Base-by-base conservation (phyloP, 129 eudicot genomes). In the Artemisia annua region DNA sequence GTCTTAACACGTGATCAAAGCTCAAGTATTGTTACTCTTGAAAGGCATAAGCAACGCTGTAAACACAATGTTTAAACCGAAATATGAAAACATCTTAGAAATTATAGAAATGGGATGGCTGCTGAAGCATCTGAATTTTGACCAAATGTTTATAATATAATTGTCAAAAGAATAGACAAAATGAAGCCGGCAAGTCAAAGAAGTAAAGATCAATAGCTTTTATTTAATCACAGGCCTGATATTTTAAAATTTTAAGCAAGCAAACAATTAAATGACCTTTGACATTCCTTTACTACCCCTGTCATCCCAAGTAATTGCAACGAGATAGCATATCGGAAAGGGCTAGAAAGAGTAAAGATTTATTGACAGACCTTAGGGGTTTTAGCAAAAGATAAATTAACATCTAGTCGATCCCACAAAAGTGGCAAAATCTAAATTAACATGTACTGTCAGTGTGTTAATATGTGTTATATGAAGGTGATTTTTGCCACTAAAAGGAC, bases 121-220 rank as follows among this genome's bases (percentile, higher is more conserved):
- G 46, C 46, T 51, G 43, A 68, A 49, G 39, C 50, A 62, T 62
- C 77, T 81, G 66, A 81, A 64, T 48, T 13, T 52, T 63, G 78
- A 79, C 72, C 80, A 53, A 67, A 53, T 76, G 73, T 44, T 24
- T 78, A 46, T 24, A 67, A 22, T 39, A 50, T 61, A 70, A 68
- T 15, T 52, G 80, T 73, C 83, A 81, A 73, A 35, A 81, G 63
- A 82, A 48, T 62, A 62, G 58, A 65, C 69, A 80, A 64, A 66
- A 66, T 22, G 51, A 74, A 46, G 80, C 77, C 81, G 70, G 75
- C 73, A 65, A 69, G 62, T 82, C 65, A 69, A 63, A 67, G 60
- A 64, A 75, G 70, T 39, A 39, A 39, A 39, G 46, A 39, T 39
- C 46, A 20, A 58, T 48, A 67, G 17, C 20, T 59, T 30, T 30